Percentiles rank a stretch among this genome's conserved stretches.
Evolutionary conservation across 768 basidiomycete species (phyloP).

Genomic region (Favolaschia claudopus): DNA sequence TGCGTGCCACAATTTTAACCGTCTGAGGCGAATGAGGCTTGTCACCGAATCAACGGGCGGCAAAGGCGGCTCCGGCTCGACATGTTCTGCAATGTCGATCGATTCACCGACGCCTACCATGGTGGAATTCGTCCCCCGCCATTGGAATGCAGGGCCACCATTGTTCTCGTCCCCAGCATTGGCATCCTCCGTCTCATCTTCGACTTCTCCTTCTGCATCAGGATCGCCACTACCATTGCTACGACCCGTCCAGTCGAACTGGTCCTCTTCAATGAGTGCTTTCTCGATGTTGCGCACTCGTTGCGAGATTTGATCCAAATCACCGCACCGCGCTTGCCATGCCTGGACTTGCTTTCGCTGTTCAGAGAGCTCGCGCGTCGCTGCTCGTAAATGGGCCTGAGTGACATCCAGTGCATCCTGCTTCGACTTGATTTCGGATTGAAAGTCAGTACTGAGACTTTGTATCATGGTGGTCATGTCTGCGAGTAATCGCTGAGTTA

Average conservation of each 20-base stretch:
- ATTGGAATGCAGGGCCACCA: slow-evolving; percentile 73
- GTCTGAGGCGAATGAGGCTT: slow-evolving; percentile 72
- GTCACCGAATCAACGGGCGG: slow-evolving; percentile 65
- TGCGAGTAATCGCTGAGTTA: slow-evolving; percentile 37
- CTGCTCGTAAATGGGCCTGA: slow-evolving; percentile 85
- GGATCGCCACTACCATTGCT: slow-evolving; percentile 31
- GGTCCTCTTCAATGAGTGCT: slow-evolving; percentile 79
- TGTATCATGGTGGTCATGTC: slow-evolving; percentile 91
- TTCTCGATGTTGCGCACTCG: slow-evolving; percentile 85
- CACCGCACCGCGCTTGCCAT: slow-evolving; percentile 76
- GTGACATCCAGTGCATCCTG: slow-evolving; percentile 89
- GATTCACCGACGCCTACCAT: slow-evolving; percentile 70
- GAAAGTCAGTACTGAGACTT: slow-evolving; percentile 78
- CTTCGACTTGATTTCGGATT: slow-evolving; percentile 83
- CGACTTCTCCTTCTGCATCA: slow-evolving; percentile 64
- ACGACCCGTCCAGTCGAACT: slow-evolving; percentile 91
- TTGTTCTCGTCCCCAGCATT: slow-evolving; percentile 28
- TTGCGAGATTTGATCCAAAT: slow-evolving; percentile 84
- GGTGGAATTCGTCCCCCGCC: slow-evolving; percentile 71
- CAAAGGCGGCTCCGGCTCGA: slow-evolving; percentile 78
- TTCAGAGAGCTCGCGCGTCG: slow-evolving; percentile 90
- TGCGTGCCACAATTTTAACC: slow-evolving; percentile 85
- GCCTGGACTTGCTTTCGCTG: slow-evolving; percentile 84
- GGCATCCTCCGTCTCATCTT: slow-evolving; percentile 37
- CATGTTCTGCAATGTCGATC: slow-evolving; percentile 67